phyloP scores from a whole-genome alignment of 106 monocot genomes.

The Phalaenopsis aphrodite region DNA sequence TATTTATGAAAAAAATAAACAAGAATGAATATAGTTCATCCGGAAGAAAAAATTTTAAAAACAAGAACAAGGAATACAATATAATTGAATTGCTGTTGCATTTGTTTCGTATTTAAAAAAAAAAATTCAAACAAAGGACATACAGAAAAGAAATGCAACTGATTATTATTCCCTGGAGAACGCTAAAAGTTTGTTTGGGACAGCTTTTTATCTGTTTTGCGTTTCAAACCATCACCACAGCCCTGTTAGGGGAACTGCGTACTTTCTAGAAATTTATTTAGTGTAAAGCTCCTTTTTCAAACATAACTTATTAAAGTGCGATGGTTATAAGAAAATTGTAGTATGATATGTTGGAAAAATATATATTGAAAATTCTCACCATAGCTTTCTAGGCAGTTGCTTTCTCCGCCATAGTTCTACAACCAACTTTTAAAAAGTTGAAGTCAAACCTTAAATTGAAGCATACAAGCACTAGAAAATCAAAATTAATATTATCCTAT shows the following conservation, averaged over 20 bases:
- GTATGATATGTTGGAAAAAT: too few species aligned
- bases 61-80: neutral
- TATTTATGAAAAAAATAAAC: neutral
- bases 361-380: too few species aligned
- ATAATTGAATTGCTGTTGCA: neutral
- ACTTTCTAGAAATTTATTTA: too few species aligned
- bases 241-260: too few species aligned
- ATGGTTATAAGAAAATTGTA: too few species aligned
- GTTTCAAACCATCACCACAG: too few species aligned
- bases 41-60: neutral
- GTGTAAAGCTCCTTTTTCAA: too few species aligned
- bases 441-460: neutral
- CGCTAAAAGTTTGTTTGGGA: neutral
- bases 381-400: too few species aligned
- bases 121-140: neutral
- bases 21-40: neutral
- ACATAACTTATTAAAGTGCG: too few species aligned
- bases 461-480: neutral
- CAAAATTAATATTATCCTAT: conserved; percentile 2
- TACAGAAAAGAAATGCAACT: neutral
- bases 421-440: too few species aligned
- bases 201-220: too few species aligned
- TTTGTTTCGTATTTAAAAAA: neutral
- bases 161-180: neutral
- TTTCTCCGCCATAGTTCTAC: too few species aligned